Evolutionary conservation across 208 protist species (phyloP).

Genomic region (Endotrypanum monterogeii): DNA sequence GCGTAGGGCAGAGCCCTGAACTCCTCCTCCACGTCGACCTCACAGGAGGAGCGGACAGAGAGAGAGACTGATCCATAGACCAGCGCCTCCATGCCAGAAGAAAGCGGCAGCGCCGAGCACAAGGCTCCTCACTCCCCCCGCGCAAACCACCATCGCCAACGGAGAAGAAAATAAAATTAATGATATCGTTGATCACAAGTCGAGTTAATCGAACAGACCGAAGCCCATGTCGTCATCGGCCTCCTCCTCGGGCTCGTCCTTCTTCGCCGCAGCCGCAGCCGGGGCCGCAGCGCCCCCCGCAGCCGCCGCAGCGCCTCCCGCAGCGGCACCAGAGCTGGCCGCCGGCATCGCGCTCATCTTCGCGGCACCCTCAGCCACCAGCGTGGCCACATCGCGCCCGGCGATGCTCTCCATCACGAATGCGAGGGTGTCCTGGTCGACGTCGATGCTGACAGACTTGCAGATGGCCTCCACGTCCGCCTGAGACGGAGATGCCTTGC

Average conservation of each 20-base stretch:
- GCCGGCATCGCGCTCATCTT: constrained; percentile 80
- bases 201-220: constrained; percentile 88
- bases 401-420: constrained; percentile 82
- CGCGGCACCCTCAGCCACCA: constrained; percentile 72
- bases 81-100: too few species aligned
- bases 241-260: constrained; percentile 81
- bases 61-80: neutral
- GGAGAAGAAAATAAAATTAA: too few species aligned
- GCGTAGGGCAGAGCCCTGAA: neutral
- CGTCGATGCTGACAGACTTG: constrained; percentile 68
- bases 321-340: constrained; percentile 39
- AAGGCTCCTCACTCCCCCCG: too few species aligned
- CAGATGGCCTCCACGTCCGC: constrained; percentile 88
- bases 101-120: too few species aligned
- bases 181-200: too few species aligned
- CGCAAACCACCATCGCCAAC: too few species aligned
- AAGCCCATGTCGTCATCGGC: constrained; percentile 92
- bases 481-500: constrained; percentile 68
- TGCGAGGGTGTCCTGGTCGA: constrained; percentile 77
- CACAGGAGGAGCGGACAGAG: neutral
- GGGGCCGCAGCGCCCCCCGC: constrained; percentile 39
- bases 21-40: neutral
- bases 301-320: constrained; percentile 31
- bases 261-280: constrained; percentile 45
- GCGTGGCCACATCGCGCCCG: constrained; percentile 73